phyloP scores from a whole-genome alignment of 345 rosid genomes.

The Angophora floribunda region DNA sequence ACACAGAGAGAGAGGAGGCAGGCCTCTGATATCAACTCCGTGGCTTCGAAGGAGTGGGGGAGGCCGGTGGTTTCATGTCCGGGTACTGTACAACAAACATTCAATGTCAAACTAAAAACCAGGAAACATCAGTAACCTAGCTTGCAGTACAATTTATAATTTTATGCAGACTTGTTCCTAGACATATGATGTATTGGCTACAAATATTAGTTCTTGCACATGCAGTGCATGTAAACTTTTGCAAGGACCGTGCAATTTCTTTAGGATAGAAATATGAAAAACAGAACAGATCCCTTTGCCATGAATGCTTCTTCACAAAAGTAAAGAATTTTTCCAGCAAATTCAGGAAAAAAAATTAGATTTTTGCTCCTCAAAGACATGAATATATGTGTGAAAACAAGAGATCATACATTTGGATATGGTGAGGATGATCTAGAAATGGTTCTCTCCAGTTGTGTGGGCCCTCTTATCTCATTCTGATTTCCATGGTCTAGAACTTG shows the following conservation, averaged over 20 bases:
- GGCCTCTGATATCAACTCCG: neutral
- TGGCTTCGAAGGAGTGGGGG: constrained; percentile 45
- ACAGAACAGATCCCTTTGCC: neutral
- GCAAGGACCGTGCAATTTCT: neutral
- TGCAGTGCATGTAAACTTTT: neutral
- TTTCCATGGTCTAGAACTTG: constrained; percentile 5
- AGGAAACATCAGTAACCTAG: neutral
- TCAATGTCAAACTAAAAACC: neutral
- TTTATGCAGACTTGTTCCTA: neutral
- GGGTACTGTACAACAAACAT: constrained; percentile 22
- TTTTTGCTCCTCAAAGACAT: neutral
- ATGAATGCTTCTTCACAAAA: neutral
- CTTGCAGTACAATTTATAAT: neutral
- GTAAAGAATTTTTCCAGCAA: neutral
- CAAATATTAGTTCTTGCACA: neutral
- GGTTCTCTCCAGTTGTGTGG: constrained; percentile 10
- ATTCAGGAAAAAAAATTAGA: neutral
- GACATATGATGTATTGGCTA: neutral
- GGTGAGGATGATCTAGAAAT: constrained; percentile 21
- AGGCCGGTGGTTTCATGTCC: constrained; percentile 53
- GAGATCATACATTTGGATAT: constrained; percentile 23
- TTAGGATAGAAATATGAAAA: neutral
- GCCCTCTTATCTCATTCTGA: constrained; percentile 2
- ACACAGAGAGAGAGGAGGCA: neutral
- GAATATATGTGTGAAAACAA: neutral